Percentiles rank a stretch among this genome's conserved stretches.
These are phyloP conservation scores for Plectosphaerella plurivora DNA, from an alignment of 2,329 filamentous ascomycete species.

Conservation along the genomic window DNA sequence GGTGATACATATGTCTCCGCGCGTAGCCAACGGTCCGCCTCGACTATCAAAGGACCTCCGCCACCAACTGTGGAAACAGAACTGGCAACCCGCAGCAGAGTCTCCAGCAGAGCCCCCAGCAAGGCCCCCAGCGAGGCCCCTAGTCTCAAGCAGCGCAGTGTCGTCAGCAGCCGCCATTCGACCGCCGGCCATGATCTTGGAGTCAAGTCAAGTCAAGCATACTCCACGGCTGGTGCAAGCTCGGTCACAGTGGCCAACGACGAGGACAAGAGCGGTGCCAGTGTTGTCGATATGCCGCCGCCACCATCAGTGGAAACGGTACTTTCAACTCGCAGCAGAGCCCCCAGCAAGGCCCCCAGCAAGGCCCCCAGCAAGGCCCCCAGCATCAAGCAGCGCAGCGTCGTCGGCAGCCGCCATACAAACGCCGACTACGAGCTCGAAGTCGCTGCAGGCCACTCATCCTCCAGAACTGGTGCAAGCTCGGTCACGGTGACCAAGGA, in stretches of 20 bases:
- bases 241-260: too few relatives aligned
- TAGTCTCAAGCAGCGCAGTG: neutral
- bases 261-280: too few relatives aligned
- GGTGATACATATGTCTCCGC: conserved; percentile 40
- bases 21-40: conserved; percentile 30
- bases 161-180: neutral
- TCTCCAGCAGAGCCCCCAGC: conserved; percentile 19
- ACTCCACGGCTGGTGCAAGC: too few relatives aligned
- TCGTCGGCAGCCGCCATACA: conserved; percentile 4
- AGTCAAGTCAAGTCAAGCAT: too few relatives aligned
- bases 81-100: conserved; percentile 23
- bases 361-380: conserved; percentile 4
- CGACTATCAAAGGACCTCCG: conserved; percentile 25
- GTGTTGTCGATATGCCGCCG: neutral
- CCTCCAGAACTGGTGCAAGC: too few relatives aligned
- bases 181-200: too few relatives aligned
- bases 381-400: conserved; percentile 4
- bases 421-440: neutral
- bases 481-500: too few relatives aligned
- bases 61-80: conserved; percentile 20
- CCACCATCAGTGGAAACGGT: neutral
- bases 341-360: conserved; percentile 5
- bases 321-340: neutral
- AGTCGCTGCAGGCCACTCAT: too few relatives aligned
- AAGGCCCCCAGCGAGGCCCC: conserved; percentile 14